Base-by-base conservation (phyloP, 73 alveolate species). In the Symbiodinium pilosum region DNA sequence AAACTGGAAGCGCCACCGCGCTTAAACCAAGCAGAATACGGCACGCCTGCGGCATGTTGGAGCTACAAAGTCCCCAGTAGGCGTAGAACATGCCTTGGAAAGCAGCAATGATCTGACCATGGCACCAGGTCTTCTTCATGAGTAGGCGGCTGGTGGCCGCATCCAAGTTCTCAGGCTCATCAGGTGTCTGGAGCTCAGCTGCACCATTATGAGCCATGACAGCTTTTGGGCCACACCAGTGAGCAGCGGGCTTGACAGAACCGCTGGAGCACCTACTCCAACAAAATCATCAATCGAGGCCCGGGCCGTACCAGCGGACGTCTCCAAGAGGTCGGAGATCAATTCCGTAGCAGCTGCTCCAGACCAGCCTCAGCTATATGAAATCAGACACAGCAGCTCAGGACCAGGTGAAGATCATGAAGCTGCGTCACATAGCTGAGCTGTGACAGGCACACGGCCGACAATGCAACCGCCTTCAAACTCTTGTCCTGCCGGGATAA, bases 71-170 rank as follows among this genome's bases (percentile, higher is more conserved):
- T 68, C 89, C 97, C 97, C 97, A 91, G 6, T 16, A 39, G 14
- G 30, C 71, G 64, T 87, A 87, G 87, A 91, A 34, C 1, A 91
- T 59, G 7, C 97, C 97, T 43, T 91, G 97, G 89, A 91, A 91
- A 41, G 97, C 88, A 21, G 97, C 97, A 16, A 91, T 34, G 47
- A 91, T 38, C 75, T 91, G 97, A 42, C 97, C 97, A 36, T 91
- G 97, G 52, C 97, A 91, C 97, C 97, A 91, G 21, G 97, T 91
- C 81, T 91, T 91, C 68, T 91, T 91, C 83, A 91, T 91, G 81
- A 91, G 88, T 21, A 91, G 54, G 41, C 97, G 84, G 77, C 97
- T 91, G 4, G 97, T 91, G 42, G 97, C 97, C 12, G 97, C 97
- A 43, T 91, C 97, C 89, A 91, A 43, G 20, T n/a, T 8, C 28